Conservation (phyloP, 768 basidiomycete species). For the Leucocoprinus sp. region DNA sequence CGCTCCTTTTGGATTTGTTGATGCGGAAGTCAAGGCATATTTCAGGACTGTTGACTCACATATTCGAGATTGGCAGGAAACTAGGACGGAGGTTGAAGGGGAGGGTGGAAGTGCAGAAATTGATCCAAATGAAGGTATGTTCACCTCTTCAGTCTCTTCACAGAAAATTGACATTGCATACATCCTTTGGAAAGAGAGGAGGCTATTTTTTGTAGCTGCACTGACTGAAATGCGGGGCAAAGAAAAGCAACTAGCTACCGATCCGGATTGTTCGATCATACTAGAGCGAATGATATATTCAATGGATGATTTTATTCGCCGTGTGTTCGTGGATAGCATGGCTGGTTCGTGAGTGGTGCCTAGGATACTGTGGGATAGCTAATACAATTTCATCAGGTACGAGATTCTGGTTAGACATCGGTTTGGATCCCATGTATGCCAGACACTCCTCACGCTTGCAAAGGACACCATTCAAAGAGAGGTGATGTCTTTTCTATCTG, state of each 20-base stretch:
- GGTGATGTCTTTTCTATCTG: slow-evolving; percentile 26
- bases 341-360: slow-evolving; percentile 69
- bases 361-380: not conserved
- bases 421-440: slow-evolving; percentile 94
- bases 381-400: slow-evolving; percentile 34
- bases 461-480: slow-evolving; percentile 60
- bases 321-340: slow-evolving; percentile 84
- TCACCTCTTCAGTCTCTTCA: slow-evolving; percentile 2
- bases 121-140: slow-evolving; percentile 67
- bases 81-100: slow-evolving; percentile 28
- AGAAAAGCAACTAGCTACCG: slow-evolving; percentile 85
- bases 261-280: slow-evolving; percentile 87
- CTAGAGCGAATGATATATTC: slow-evolving; percentile 86
- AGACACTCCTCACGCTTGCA: slow-evolving; percentile 74
- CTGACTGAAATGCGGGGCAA: slow-evolving; percentile 79
- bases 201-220: slow-evolving; percentile 74
- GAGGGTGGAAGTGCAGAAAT: slow-evolving; percentile 31
- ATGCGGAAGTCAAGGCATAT: slow-evolving; percentile 87
- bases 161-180: not conserved
- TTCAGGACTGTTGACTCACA: slow-evolving; percentile 85
- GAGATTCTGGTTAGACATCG: slow-evolving; percentile 64
- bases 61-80: slow-evolving; percentile 79
- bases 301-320: slow-evolving; percentile 93
- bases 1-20: slow-evolving; percentile 86
- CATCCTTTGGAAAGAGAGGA: slow-evolving; percentile 44